Percentiles rank a stretch among this genome's conserved stretches.
These are phyloP conservation scores for Geopyxis carbonaria DNA, from an alignment of 495 filamentous ascomycete species.

Conservation along the genomic window DNA sequence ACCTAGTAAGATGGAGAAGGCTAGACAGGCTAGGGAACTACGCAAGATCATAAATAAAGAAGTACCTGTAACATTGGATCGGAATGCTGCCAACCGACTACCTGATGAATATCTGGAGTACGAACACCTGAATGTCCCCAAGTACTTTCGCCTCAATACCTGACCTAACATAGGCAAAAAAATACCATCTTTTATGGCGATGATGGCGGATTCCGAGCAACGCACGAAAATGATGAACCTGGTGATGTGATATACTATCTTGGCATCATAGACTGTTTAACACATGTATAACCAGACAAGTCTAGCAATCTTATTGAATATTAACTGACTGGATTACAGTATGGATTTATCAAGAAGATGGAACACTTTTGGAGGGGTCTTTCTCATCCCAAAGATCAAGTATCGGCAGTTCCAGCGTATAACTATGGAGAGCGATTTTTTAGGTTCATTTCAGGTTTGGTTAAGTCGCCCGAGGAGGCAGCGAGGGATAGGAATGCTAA, in stretches of 20 bases:
- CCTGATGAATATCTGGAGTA: conserved; percentile 45
- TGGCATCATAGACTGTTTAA: conserved; percentile 94
- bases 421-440: conserved; percentile 89
- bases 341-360: conserved; percentile 69
- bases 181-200: conserved; percentile 72
- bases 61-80: conserved; percentile 76
- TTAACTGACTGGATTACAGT: conserved; percentile 37
- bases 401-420: conserved; percentile 84
- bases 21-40: conserved; percentile 78
- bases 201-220: conserved; percentile 85
- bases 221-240: conserved; percentile 69
- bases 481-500: conserved; percentile 41
- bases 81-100: conserved; percentile 61
- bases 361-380: conserved; percentile 92
- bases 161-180: conserved; percentile 28
- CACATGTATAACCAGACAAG: conserved; percentile 66
- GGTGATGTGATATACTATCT: conserved; percentile 94
- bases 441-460: conserved; percentile 77
- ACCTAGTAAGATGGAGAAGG: conserved; percentile 84
- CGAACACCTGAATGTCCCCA: no score
- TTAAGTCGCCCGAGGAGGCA: conserved; percentile 73
- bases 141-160: neutral
- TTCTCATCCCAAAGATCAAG: conserved; percentile 58
- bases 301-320: neutral
- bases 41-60: conserved; percentile 83